Percentiles rank a stretch among this genome's conserved stretches.
Evolutionary conservation across 1,284 basidiomycete species (phyloP).

Genomic region (Malassezia yamatoensis): DNA sequence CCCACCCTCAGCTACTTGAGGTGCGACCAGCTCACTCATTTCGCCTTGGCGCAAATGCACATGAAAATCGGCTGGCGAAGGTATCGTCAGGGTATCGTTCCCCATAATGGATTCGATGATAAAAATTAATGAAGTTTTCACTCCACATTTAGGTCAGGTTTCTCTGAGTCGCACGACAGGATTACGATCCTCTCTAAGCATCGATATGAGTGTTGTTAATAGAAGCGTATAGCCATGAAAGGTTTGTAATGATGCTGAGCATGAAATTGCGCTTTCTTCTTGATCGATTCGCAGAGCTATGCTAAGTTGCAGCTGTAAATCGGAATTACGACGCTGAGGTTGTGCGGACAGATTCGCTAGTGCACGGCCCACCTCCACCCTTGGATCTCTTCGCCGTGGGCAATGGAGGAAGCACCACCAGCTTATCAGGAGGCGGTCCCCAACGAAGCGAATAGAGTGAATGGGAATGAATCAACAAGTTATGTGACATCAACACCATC

Average conservation of each 20-base stretch:
- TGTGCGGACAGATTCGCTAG: neutral
- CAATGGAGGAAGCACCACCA: constrained; percentile 5
- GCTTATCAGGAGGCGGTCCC: constrained; percentile 7
- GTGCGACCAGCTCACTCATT: constrained; percentile 66
- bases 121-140: too few relatives aligned
- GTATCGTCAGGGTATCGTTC: constrained; percentile 8
- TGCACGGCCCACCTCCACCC: neutral
- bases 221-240: too few relatives aligned
- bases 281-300: too few relatives aligned
- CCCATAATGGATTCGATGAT: neutral
- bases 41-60: constrained; percentile 87
- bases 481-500: neutral
- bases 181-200: neutral
- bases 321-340: too few relatives aligned
- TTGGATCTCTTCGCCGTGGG: too few relatives aligned
- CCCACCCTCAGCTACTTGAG: constrained; percentile 80
- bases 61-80: constrained; percentile 59
- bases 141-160: too few relatives aligned
- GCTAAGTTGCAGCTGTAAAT: too few relatives aligned
- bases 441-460: neutral
- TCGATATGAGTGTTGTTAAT: neutral
- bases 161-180: neutral
- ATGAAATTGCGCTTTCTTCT: too few relatives aligned
- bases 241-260: too few relatives aligned
- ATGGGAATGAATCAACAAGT: too few relatives aligned